Evolutionary conservation across 2,329 filamentous ascomycete genomes (phyloP), one percentile per base, ranked within the genome.

Genomic region (Acephala macrosclerotiorum): DNA sequence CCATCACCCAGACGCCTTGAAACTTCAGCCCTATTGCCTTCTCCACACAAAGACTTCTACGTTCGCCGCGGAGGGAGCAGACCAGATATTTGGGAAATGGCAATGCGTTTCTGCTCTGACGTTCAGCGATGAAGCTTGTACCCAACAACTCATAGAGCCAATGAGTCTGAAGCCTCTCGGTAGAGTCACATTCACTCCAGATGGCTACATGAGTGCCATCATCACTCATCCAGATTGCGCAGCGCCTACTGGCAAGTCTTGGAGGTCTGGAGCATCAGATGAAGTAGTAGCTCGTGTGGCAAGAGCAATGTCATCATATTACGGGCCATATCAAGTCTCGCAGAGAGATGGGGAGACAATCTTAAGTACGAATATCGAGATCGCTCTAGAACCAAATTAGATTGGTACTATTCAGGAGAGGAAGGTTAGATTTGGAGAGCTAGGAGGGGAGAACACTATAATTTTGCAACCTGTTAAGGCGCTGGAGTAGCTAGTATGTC

Each of bases 321-420:
- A 14, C 6, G 56, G 56, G 5, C 35, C 18, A 11, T 58, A 25
- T 16, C 3, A 16, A 6, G 35, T 58, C 11, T 29, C 25, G 9
- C 9, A 25, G 38, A 26, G 12, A 7, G 25, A 40, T 26, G 38
- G 38, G 14, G 38, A 42, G 6, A 9, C 26, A 4, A 20, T 25
- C 22, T 14, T 35, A 3, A 29, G 38, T 12, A 40, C 36, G 8
- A 25, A 26, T 4, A 35, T 42, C 8, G 35, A 58, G 56, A 45
- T 58, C 20, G 3, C 56, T 1, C 25, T 58, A 5, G 38, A 58
- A 16, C 56, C 56, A 26, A 45, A 14, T 18, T 38, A 14, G 56
- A 40, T 58, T 16, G 56, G 56, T 1, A 58, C 35, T 9, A 25
- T 40, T 8, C 56, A 58, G 56, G 35, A 40, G n/a, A 58, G 56